A percentile compares a stretch with the other conserved stretches of the same genome.
Evolutionary conservation across 257 asterid species (phyloP).

Genomic region (Scutellaria barbata): DNA sequence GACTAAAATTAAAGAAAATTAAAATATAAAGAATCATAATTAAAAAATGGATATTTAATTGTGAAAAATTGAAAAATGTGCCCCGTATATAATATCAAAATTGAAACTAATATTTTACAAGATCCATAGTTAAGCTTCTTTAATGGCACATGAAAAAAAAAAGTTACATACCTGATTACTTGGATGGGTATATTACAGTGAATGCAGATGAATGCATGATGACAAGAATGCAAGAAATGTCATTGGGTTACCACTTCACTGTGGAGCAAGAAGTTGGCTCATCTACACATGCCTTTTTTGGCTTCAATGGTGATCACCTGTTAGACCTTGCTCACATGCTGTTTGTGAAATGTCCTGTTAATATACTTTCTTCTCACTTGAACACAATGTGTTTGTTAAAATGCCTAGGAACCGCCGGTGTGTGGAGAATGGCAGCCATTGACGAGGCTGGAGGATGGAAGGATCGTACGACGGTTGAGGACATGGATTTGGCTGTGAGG

Average conservation of each 20-base stretch:
- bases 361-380: background rate
- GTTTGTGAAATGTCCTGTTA: background rate
- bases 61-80: no score
- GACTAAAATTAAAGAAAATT: no score
- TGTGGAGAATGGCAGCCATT: slow-evolving; percentile 90
- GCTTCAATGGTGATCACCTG: slow-evolving; percentile 74
- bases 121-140: no score
- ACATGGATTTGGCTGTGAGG: slow-evolving; percentile 96
- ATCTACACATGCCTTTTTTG: slow-evolving; percentile 86
- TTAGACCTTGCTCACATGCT: background rate
- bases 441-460: slow-evolving; percentile 99
- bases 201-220: slow-evolving; percentile 93
- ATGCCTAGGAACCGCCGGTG: slow-evolving; percentile 86
- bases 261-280: slow-evolving; percentile 99
- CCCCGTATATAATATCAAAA: no score
- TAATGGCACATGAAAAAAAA: no score
- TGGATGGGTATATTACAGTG: slow-evolving; percentile 49
- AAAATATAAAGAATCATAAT: no score
- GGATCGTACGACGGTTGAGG: slow-evolving; percentile 92
- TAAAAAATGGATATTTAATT: no score
- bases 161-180: no score
- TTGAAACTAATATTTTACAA: no score
- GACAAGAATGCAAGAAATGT: slow-evolving; percentile 99
- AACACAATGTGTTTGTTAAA: slow-evolving; percentile 6
- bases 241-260: slow-evolving; percentile 85